Conservation (phyloP, 2,329 filamentous ascomycete species). For the Fusarium sp. region DNA sequence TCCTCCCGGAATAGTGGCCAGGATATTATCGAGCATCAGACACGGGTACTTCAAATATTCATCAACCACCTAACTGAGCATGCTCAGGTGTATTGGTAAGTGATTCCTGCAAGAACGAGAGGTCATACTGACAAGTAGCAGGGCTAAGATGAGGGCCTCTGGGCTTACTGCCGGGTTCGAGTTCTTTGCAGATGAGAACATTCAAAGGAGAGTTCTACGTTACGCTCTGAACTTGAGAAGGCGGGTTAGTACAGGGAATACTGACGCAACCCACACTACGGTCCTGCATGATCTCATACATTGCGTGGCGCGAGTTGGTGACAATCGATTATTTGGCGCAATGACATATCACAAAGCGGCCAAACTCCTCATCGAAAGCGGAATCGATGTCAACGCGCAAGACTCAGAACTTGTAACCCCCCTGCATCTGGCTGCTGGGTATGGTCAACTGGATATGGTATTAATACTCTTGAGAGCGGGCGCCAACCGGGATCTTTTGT, state of each 20-base stretch:
- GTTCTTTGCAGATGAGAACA: neutral
- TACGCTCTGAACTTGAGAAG: conserved; percentile 27
- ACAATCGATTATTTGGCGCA: neutral
- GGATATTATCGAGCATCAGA: conserved; percentile 3
- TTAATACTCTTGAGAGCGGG: conserved; percentile 30
- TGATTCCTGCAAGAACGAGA: neutral
- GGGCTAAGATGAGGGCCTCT: conserved; percentile 27
- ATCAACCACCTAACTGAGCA: conserved; percentile 31
- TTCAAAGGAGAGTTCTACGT: conserved; percentile 14
- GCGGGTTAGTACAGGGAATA: neutral
- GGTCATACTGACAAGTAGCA: conserved; percentile 17
- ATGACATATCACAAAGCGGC: conserved; percentile 11
- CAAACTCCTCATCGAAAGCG: conserved; percentile 19
- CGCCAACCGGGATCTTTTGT: conserved; percentile 31
- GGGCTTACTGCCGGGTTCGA: conserved; percentile 7
- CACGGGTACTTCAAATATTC: conserved; percentile 20
- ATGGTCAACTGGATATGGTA: neutral
- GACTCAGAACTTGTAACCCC: conserved; percentile 21
- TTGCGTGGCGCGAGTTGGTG: neutral
- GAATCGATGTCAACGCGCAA: conserved; percentile 34
- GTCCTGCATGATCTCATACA: conserved; percentile 32
- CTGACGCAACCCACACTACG: neutral
- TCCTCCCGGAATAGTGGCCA: neutral
- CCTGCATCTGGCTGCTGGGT: conserved; percentile 21
- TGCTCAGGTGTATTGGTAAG: conserved; percentile 38